Evolutionary conservation across 495 filamentous ascomycete species (phyloP), one percentile per base, ranked within the genome.

Genomic region (Penicillium paradoxum): DNA sequence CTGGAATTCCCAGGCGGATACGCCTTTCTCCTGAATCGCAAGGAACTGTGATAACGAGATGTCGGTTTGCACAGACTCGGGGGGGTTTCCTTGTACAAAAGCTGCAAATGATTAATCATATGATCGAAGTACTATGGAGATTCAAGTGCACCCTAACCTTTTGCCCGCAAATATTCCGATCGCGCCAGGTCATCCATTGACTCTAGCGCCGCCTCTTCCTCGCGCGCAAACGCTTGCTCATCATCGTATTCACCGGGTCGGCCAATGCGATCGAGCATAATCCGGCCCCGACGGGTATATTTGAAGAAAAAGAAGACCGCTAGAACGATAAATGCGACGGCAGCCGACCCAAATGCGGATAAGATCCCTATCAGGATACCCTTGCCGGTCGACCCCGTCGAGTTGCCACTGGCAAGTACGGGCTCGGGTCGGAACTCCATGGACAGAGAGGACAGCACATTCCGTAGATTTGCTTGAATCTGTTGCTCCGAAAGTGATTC

Each of bases 1-100:
- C 66, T 97, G 92, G 55, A 98, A 98, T 68, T 97, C 93, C 93
- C 93, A 98, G 8, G 93, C 93, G 6, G 92, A 95, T 18, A 98
- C 93, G 44, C 93, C 93, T 68, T 98, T 98, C 69, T 98, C 93
- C 73, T 98, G 93, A 57, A 98, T 98, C 24, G 95, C 93, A 41
- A 98, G 78, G 63, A 95, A 97, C 67, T 98, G 93, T 36, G 95
- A 97, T 53, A 98, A 72, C 24, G 93, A 97, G 53, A 98, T 98
- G 61, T 98, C 93, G 55, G 93, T 98, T 60, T 91, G 90, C 55
- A 89, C 74, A 1, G 95, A 97, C 67, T 97, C 93, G 58, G 93
- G 90, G 1, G 95, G 95, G 64, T 98, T 96, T 30, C 85, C 89
- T 75, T 93, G 85, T 55, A 96, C 81, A 63, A 96, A 98, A 14